Evolutionary conservation across 2,329 filamentous ascomycete species (phyloP).

Genomic region (Colletotrichum tropicale): DNA sequence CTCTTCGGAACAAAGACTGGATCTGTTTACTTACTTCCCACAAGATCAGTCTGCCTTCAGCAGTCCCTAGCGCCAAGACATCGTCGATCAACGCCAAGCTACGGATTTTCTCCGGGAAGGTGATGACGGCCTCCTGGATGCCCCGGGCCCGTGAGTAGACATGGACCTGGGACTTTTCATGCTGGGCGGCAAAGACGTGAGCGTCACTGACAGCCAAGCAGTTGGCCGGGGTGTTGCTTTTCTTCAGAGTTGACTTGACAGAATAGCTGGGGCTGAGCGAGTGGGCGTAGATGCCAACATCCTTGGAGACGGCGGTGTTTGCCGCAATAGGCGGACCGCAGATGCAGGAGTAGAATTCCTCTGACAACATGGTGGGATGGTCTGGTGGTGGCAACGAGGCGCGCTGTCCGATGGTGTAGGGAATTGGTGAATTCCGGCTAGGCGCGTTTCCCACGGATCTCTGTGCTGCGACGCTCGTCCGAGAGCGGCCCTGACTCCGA

Average conservation of each 20-base stretch:
- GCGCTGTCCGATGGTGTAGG: not conserved
- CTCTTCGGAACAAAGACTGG: constrained; percentile 5
- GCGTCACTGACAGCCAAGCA: constrained; percentile 79
- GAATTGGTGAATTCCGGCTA: not conserved
- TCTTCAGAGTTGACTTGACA: constrained; percentile 86
- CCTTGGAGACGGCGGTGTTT: constrained; percentile 71
- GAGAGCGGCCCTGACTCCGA: constrained; percentile 2
- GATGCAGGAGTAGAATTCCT: constrained; percentile 64
- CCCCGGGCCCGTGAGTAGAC: constrained; percentile 86
- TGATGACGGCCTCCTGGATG: constrained; percentile 86
- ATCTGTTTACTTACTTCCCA: constrained; percentile 76
- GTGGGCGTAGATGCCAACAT: constrained; percentile 87
- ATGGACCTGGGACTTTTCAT: constrained; percentile 89
- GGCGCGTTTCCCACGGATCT: not conserved
- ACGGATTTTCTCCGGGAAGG: constrained; percentile 86
- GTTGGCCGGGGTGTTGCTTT: constrained; percentile 81
- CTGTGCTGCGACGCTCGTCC: not conserved
- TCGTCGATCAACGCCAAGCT: constrained; percentile 76
- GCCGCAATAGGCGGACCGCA: constrained; percentile 62
- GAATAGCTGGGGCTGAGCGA: constrained; percentile 78
- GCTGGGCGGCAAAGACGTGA: constrained; percentile 90
- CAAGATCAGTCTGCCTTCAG: constrained; percentile 82
- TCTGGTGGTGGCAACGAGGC: not conserved
- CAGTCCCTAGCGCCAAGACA: constrained; percentile 80
- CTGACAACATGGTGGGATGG: constrained; percentile 55